Base-by-base conservation (phyloP, 148 eudicot species). In the Arbutus unedo region DNA sequence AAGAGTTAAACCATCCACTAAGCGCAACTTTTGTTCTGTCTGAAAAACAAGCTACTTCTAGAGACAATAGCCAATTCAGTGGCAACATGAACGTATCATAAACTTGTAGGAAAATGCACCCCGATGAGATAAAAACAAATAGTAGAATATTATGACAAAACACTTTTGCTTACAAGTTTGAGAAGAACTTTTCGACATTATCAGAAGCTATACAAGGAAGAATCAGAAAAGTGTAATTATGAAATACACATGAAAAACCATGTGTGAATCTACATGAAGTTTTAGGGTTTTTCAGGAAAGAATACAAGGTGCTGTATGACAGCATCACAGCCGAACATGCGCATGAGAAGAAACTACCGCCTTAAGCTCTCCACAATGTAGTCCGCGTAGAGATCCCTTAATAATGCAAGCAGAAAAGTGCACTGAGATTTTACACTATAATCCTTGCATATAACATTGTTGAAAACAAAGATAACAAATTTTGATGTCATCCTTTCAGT, bases 281-380 rank as follows among this genome's bases (percentile, higher is more conserved):
- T 31, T 25, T 66, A 8, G 56, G 23, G 56, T 49, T 8, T 13
- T 38, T 25, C 19, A 31, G 13, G 74, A 16, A 0, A 8, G 31
- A 43, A 57, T 50, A 38, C 57, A 38, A 51, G 10, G 48, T 15
- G 16, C 5, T 31, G 38, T 15, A 51, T 54, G 11, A 13, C 64
- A 68, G 11, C 48, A 8, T 14, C 15, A 1, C 77, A 4, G 21
- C 38, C 23, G 38, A 8, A 8, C 7, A 49, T 4, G 75, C 38
- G 57, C 45, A 14, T n/a, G 70, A 23, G 45, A 31, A 73, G 48
- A 76, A 66, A 54, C 84, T 87, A 90, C 78, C 82, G 85, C 87
- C 91, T 87, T 85, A 90, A 76, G 80, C 87, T 90, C 88, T 90
- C 92, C 81, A 88, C 89, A 14, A 88, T 82, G 83, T 88, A 87